Percentiles rank a stretch among this genome's conserved stretches.
These are phyloP conservation scores for Microdochium trichocladiopsis DNA, from an alignment of 2,329 filamentous ascomycete genomes.

Conservation along the genomic window DNA sequence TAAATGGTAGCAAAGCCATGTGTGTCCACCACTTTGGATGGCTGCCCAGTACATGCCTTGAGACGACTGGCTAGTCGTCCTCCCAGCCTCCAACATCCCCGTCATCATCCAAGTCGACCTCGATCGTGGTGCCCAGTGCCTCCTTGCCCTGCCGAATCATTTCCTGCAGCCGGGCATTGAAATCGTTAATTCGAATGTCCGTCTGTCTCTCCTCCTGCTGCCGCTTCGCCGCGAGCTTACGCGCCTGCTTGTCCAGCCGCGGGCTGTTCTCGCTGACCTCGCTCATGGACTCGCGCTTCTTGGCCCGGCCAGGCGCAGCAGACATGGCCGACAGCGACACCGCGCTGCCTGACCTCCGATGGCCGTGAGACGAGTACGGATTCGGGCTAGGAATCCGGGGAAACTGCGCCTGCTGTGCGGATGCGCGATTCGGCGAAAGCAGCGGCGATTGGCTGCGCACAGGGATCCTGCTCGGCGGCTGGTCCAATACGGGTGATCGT, in stretches of 20 bases:
- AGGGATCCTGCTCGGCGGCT: conserved; percentile 32
- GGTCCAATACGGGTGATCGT: conserved; percentile 27
- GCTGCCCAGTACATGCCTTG: too few relatives aligned
- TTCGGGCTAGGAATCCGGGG: conserved; percentile 20
- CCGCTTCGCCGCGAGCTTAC: conserved; percentile 64
- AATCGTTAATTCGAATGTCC: conserved; percentile 69
- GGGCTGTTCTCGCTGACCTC: conserved; percentile 34
- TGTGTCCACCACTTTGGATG: too few relatives aligned
- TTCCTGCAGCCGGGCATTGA: conserved; percentile 72
- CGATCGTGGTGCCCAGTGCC: conserved; percentile 69
- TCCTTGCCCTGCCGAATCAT: conserved; percentile 88
- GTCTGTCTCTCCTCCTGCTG: conserved; percentile 68
- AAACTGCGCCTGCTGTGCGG: conserved; percentile 10
- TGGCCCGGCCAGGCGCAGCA: background rate
- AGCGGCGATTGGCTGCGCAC: conserved; percentile 18
- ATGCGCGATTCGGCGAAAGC: conserved; percentile 14
- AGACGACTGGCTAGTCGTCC: conserved; percentile 20
- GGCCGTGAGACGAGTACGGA: conserved; percentile 15
- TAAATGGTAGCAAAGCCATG: too few relatives aligned
- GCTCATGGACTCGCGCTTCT: conserved; percentile 9
- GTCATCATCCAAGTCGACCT: conserved; percentile 42
- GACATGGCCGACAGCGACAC: conserved; percentile 29
- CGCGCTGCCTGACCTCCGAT: conserved; percentile 38
- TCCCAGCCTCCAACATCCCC: conserved; percentile 23
- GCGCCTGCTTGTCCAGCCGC: conserved; percentile 58